Base-by-base conservation (phyloP, 2,329 filamentous ascomycete species). In the Penicillium sp. region DNA sequence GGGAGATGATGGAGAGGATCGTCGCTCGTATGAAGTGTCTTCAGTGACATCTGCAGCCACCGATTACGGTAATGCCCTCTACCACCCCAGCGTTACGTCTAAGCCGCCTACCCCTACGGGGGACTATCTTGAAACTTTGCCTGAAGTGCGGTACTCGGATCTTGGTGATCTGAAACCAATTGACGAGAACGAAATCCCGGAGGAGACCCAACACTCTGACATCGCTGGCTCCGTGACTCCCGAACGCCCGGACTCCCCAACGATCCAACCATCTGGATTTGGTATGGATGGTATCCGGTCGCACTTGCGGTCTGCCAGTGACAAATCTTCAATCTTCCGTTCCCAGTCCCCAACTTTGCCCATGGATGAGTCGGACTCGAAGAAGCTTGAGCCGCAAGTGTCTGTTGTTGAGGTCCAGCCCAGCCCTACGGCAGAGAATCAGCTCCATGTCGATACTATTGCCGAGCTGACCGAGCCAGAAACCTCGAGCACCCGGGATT, bases 251-350 rank as follows among this genome's bases (percentile, higher is more conserved):
- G 91, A 96, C 67, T 96, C 92, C 0, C 92, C 93, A 0, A 96
- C 91, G 0, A 77, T 96, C 6, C 88, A 74, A 25, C 59, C 37
- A 16, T 19, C 90, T 0, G 75, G 73, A 3, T 63, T 75, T 19
- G 92, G 91, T 1, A 80, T 97, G 16, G 93, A 88, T 67, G 59
- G 60, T 25, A 60, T 96, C 46, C 86, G 89, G 31, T 88, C 93
- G 60, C 95, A 98, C 78, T 78, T 98, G 42, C 87, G 95, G 50
- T 86, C 86, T 33, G 86, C 88, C 62, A 98, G 93, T 75, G 88
- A 88, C 57, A 83, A 86, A 14, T 98, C 93, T 1, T 96, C 92
- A 0, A 81, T 95, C 26, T 92, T 91, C 64, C 85, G 84, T 26
- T 77, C 77, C 55, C 76, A 75, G 25, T 78, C 78, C 10, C 72